These are phyloP conservation scores for Tetradesmus lagerheimii DNA, from an alignment of 139 green algal genomes.

Conservation along the genomic window DNA sequence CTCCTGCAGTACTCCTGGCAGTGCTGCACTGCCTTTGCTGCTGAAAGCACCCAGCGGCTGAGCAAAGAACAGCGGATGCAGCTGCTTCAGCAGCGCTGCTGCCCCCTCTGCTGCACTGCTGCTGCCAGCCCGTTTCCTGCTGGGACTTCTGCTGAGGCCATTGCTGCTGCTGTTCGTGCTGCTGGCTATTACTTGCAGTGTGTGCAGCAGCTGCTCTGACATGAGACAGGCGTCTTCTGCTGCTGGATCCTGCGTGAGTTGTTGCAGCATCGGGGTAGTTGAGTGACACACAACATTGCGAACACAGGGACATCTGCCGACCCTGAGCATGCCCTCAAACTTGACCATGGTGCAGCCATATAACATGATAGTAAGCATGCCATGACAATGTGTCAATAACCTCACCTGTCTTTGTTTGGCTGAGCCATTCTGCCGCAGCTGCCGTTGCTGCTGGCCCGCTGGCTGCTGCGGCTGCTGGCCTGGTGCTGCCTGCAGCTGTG, in stretches of 20 bases:
- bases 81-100: constrained; percentile 29
- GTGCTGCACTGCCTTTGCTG: background rate
- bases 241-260: background rate
- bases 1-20: constrained; percentile 21
- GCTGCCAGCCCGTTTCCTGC: background rate
- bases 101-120: background rate
- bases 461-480: constrained; percentile 13
- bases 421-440: background rate
- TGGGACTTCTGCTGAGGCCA: background rate
- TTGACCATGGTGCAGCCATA: too few relatives aligned
- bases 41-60: constrained; percentile 47
- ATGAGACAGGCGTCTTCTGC: background rate
- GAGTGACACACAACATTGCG: too few relatives aligned
- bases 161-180: background rate
- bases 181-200: constrained; percentile 3
- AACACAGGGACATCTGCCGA: too few relatives aligned
- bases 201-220: constrained; percentile 18
- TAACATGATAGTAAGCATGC: too few relatives aligned
- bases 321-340: too few relatives aligned
- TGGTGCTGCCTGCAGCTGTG: constrained; percentile 6
- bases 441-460: background rate
- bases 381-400: background rate
- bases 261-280: background rate
- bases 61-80: constrained; percentile 64
- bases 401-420: background rate